Base-by-base conservation (phyloP, 352 stramenopile genomes). In the Phytophthora vignae region DNA sequence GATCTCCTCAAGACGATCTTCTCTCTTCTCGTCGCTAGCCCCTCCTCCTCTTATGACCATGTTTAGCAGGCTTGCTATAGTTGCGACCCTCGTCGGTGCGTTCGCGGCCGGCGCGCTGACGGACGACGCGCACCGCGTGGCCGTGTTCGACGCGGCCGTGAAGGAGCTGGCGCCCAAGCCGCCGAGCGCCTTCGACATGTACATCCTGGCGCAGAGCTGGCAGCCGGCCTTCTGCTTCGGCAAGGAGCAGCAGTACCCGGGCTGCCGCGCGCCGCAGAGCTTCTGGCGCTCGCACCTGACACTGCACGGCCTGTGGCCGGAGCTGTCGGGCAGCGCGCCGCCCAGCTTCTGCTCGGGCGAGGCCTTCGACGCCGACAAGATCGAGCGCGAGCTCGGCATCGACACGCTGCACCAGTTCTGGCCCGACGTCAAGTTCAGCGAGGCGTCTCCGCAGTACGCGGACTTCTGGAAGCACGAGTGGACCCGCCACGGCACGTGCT, bases 391-490 rank as follows among this genome's bases (percentile, higher is more conserved):
- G 52, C 76, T 97, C 21, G 92, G 92, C 4, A 66, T 95, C 42
- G 84, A 90, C 49, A 79, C 73, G 36, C 79, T 98, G 48, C 79
- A 90, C 38, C 57, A 92, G 65, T 95, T 82, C 64, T 98, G 92
- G 92, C 92, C 92, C 17, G 85, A 97, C 71, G 91, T 97, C 71
- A 96, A 98, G 73, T 81, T 79, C 71, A 64, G 49, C 55, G 73
- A 80, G 44, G 50, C 59, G 11, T 88, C 82, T 14, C 73, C 76
- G 1, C 57, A 83, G 73, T 96, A 91, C 80, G 77, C 74, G 22
- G 81, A 91, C 40, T 98, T 98, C 67, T 98, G 94, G 94, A 82
- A 89, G 62, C 95, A 98, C 74, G 95, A 98, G 74, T 98, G 95
- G 95, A 90, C 73, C 21, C 95, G 96, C 55, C 95, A 98, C 70